Evolutionary conservation across 345 rosid species (phyloP), one percentile per base, ranked within the genome.

Genomic region (Punica granatum): DNA sequence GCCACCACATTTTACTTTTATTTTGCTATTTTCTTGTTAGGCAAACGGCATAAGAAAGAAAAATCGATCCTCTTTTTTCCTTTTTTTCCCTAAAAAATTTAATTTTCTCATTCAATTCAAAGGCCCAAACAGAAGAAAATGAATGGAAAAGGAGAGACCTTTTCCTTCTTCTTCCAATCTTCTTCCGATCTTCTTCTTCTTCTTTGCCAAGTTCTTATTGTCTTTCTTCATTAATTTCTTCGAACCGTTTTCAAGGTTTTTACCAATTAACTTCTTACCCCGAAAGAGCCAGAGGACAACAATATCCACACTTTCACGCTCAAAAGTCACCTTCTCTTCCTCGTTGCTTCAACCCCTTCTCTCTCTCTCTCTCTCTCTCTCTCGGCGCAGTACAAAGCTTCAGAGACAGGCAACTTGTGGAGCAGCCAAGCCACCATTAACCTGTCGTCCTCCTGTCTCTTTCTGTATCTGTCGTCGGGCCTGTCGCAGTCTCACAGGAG

Each of bases 301-400:
- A 26, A 26, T 58, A 58, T 58, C 62, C 62, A 4, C 6, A 21
- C 46, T 69, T 60, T 15, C 66, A 33, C 72, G 7, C 64, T 18
- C 66, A 44, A 44, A 62, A 21, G 66, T 63, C 73, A 12, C 33
- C 19, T 36, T 43, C 58, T 25, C 65, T 65, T 62, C 48, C 28
- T 32, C 26, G 15, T 28, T 60, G 60, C 39, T 41, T 26, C 54
- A 42, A 28, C 48, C 26, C 44, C 42, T 46, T 10, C 25, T 59
- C 64, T 32, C 37, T 61, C 67, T 59, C 68, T 69, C 8, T 43
- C 63, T 18, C 23, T 35, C 31, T 32, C 67, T 18, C 53, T 7
- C 31, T 1, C 26, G 23, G 9, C 21, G 5, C 21, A 18, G 51
- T 4, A 4, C 31, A 0, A 12, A 21, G 60, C 33, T 43, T 42